Conservation (phyloP, 805 yeast genomes). For the Sugiyamaella smithiae region DNA sequence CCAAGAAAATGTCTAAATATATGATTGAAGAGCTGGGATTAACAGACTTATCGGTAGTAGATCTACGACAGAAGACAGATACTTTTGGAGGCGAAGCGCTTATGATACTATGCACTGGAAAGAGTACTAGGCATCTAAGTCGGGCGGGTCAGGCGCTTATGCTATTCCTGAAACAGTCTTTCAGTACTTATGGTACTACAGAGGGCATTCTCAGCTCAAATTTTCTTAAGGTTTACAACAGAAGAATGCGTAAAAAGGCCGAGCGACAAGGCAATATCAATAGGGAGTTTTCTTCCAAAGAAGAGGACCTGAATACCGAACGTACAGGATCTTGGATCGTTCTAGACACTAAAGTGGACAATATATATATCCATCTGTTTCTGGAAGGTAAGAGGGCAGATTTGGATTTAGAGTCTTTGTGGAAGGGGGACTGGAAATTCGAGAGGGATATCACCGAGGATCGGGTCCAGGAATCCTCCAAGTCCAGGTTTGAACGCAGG, state of each 20-base stretch:
- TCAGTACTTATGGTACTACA: slow-evolving; percentile 46
- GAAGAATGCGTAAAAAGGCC: slow-evolving; percentile 49
- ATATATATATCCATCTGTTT: slow-evolving; percentile 67
- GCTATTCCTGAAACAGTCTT: slow-evolving; percentile 53
- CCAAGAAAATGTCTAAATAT: slow-evolving; percentile 45
- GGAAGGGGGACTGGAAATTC: slow-evolving; percentile 33
- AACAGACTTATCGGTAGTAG: slow-evolving; percentile 59
- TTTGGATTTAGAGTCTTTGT: slow-evolving; percentile 68
- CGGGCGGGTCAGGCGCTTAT: slow-evolving; percentile 64
- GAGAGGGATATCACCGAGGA: neutral
- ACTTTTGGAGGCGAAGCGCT: slow-evolving; percentile 42
- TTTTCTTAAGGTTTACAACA: slow-evolving; percentile 48
- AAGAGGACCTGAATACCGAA: slow-evolving; percentile 44
- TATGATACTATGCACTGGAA: slow-evolving; percentile 71
- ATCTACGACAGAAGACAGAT: slow-evolving; percentile 47
- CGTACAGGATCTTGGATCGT: slow-evolving; percentile 72
- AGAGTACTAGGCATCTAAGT: slow-evolving; percentile 69
- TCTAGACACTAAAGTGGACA: slow-evolving; percentile 63
- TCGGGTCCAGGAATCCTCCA: neutral
- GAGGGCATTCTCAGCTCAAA: slow-evolving; percentile 73
- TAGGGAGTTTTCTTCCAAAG: slow-evolving; percentile 36
- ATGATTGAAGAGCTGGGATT: slow-evolving; percentile 64
- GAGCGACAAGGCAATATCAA: slow-evolving; percentile 53
- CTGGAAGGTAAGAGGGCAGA: slow-evolving; percentile 66
- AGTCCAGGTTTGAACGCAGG: slow-evolving; percentile 10